Conservation (phyloP, 495 filamentous ascomycete species). For the Aspergillus nanangensis region DNA sequence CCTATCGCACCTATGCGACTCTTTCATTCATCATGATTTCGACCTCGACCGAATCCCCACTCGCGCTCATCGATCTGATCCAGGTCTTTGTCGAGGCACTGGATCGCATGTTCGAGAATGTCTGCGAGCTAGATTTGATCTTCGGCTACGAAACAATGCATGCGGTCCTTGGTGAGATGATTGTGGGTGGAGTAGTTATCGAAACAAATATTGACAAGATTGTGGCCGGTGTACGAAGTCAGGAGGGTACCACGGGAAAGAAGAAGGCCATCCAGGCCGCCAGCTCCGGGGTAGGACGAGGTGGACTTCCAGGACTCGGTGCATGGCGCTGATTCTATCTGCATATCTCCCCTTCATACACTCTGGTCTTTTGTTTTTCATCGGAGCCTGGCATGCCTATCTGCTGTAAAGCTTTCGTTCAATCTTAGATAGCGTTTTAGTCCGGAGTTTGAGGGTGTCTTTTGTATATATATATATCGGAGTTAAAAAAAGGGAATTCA, state of each 20-base stretch:
- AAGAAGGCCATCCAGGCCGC: constrained; percentile 48
- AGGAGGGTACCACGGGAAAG: constrained; percentile 78
- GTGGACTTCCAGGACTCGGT: constrained; percentile 35
- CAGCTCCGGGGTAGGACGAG: constrained; percentile 34
- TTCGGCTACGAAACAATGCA: constrained; percentile 98
- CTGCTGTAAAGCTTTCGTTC: background rate
- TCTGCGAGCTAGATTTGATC: constrained; percentile 96
- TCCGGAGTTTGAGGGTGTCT: too few relatives aligned
- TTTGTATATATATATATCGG: too few relatives aligned
- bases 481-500: too few relatives aligned
- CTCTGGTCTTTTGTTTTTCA: background rate
- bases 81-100: constrained; percentile 97
- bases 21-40: constrained; percentile 98
- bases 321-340: constrained; percentile 44
- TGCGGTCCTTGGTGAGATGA: constrained; percentile 86
- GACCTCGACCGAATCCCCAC: constrained; percentile 93
- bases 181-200: constrained; percentile 91
- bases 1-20: constrained; percentile 97
- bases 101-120: constrained; percentile 93
- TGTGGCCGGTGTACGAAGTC: constrained; percentile 74
- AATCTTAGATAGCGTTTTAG: too few relatives aligned
- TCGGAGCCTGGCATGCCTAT: background rate
- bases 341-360: background rate
- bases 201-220: constrained; percentile 89
- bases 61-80: constrained; percentile 92